phyloP scores from a whole-genome alignment of 2,329 filamentous ascomycete genomes.

The Pleurostoma richardsiae region DNA sequence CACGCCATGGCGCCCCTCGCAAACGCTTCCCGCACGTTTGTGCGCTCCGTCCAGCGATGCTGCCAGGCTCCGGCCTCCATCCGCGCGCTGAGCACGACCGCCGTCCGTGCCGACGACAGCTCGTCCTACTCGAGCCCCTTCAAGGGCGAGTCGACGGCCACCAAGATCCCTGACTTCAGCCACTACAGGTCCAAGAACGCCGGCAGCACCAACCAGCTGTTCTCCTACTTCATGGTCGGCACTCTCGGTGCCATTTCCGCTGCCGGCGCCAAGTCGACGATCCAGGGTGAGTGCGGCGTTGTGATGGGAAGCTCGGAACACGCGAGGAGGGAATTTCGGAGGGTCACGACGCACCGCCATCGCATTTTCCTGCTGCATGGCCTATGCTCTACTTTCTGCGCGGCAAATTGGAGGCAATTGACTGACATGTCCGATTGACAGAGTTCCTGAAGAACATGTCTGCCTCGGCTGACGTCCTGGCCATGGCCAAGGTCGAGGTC shows the following conservation, averaged over 20 bases:
- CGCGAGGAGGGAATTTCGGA: no score
- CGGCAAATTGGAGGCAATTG: neutral
- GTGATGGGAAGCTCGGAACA: neutral
- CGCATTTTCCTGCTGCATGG: no score
- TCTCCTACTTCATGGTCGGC: conserved; percentile 98
- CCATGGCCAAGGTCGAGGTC: conserved; percentile 99
- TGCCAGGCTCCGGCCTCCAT: conserved; percentile 35
- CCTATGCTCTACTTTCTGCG: neutral
- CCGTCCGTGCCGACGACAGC: conserved; percentile 38
- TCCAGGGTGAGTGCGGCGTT: conserved; percentile 71
- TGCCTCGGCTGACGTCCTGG: conserved; percentile 94
- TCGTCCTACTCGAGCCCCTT: conserved; percentile 56
- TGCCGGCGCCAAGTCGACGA: conserved; percentile 93
- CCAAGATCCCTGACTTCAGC: conserved; percentile 81
- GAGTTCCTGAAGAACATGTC: conserved; percentile 99
- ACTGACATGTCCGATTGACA: conserved; percentile 31
- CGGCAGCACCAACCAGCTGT: conserved; percentile 74
- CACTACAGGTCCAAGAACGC: conserved; percentile 73
- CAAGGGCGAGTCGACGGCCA: conserved; percentile 52
- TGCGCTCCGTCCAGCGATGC: conserved; percentile 41
- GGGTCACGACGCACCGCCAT: no score
- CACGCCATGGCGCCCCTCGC: conserved; percentile 62
- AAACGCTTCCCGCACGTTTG: conserved; percentile 62
- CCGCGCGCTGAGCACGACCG: conserved; percentile 53
- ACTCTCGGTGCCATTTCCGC: conserved; percentile 88